Percentiles rank a stretch among this genome's conserved stretches.
phyloP scores from a whole-genome alignment of 345 rosid species.

The Rhodamnia argentea region DNA sequence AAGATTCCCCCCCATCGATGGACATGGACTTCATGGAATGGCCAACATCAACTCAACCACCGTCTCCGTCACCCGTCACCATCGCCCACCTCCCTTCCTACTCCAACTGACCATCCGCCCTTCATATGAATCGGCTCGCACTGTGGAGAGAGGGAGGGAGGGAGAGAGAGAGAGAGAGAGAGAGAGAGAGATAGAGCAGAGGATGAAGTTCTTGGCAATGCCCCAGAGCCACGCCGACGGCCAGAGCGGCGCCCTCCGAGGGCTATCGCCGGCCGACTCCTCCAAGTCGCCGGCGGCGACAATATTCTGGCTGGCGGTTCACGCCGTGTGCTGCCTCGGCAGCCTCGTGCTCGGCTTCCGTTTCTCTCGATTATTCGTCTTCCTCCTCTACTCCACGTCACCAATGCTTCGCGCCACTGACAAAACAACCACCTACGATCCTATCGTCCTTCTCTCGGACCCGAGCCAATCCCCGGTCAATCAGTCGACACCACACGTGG shows the following conservation, averaged over 20 bases:
- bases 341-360: slow-evolving; percentile 86
- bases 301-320: slow-evolving; percentile 61
- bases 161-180: not conserved
- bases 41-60: not conserved
- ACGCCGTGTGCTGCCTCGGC: slow-evolving; percentile 73
- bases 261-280: slow-evolving; percentile 40
- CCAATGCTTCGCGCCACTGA: not conserved
- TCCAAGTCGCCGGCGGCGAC: slow-evolving; percentile 61
- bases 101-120: not conserved
- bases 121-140: not conserved
- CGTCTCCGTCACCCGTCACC: not conserved
- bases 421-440: slow-evolving; percentile 1
- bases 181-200: not conserved
- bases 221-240: slow-evolving; percentile 77
- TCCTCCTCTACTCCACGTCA: slow-evolving; percentile 74
- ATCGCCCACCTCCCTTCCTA: not conserved
- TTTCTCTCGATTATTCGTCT: slow-evolving; percentile 75
- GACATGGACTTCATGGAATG: not conserved
- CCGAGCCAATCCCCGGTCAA: slow-evolving; percentile 3
- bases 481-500: slow-evolving; percentile 47
- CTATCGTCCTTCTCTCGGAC: slow-evolving; percentile 13
- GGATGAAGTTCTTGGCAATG: slow-evolving; percentile 75
- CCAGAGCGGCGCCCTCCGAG: slow-evolving; percentile 44
- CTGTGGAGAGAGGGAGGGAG: not conserved
- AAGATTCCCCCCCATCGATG: not conserved